Evolutionary conservation across 2,329 filamentous ascomycete genomes (phyloP).

Genomic region (Fusarium burgessii): DNA sequence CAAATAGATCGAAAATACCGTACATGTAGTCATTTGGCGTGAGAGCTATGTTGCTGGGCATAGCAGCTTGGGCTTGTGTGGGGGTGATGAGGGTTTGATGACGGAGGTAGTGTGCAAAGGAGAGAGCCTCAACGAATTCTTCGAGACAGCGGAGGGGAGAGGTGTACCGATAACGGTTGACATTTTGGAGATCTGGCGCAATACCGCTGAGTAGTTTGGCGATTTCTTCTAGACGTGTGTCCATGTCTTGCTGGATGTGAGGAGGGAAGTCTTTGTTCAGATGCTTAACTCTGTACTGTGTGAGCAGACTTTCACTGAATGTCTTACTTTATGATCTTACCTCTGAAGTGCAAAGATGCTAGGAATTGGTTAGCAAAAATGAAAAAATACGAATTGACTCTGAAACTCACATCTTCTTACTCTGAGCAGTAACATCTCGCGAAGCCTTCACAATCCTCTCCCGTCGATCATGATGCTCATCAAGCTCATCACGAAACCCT

Average conservation of each 20-base stretch:
- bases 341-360: constrained; percentile 57
- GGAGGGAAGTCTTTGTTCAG: constrained; percentile 73
- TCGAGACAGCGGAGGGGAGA: constrained; percentile 87
- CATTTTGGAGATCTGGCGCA: constrained; percentile 77
- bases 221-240: constrained; percentile 78
- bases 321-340: constrained; percentile 40
- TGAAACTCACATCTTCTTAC: constrained; percentile 88
- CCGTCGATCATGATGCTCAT: constrained; percentile 92
- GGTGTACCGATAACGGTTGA: constrained; percentile 87
- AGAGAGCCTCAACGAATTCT: constrained; percentile 92
- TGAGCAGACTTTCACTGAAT: constrained; percentile 24
- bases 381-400: no score
- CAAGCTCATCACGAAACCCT: constrained; percentile 85
- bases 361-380: constrained; percentile 2
- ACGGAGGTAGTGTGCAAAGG: constrained; percentile 88
- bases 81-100: constrained; percentile 79
- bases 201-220: constrained; percentile 74
- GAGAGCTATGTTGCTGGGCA: constrained; percentile 69
- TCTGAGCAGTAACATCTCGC: constrained; percentile 90
- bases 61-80: constrained; percentile 65
- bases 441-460: constrained; percentile 92
- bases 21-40: constrained; percentile 89
- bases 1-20: constrained; percentile 92
- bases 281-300: constrained; percentile 69
- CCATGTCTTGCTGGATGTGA: constrained; percentile 77